Evolutionary conservation across 768 basidiomycete genomes (phyloP).

Genomic region (Lactifluus volemus): DNA sequence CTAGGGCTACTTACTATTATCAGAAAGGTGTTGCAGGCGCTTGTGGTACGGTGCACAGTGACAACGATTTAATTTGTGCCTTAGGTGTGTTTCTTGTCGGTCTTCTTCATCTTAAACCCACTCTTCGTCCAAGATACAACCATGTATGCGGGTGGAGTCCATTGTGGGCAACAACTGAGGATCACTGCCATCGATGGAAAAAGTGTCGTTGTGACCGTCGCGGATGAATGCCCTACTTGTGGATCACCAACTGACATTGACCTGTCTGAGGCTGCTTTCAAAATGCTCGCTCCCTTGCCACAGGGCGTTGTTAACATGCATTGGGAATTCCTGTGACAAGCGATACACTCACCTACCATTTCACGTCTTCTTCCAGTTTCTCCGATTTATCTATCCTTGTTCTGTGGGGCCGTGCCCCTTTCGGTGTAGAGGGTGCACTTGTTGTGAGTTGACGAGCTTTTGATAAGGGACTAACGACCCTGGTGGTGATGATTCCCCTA

Average conservation of each 20-base stretch:
- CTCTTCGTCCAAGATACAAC: conserved; percentile 33
- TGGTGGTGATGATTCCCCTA: conserved; percentile 31
- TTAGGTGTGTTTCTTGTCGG: conserved; percentile 36
- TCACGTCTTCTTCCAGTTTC: conserved; percentile 9
- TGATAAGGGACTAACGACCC: conserved; percentile 37
- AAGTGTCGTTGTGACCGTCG: conserved; percentile 55
- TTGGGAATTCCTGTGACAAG: conserved; percentile 22
- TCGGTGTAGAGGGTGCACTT: conserved; percentile 14
- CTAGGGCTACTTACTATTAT: conserved; percentile 35
- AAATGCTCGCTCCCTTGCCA: conserved; percentile 37
- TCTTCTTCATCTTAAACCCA: not conserved
- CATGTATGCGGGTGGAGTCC: conserved; percentile 41
- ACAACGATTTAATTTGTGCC: conserved; percentile 52
- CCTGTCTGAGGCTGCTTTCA: conserved; percentile 63
- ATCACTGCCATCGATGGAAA: conserved; percentile 60
- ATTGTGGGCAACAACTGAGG: conserved; percentile 58
- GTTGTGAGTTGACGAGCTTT: conserved; percentile 19
- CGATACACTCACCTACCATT: not conserved
- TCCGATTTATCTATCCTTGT: conserved; percentile 6
- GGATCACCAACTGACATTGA: conserved; percentile 56
- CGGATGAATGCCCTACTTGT: conserved; percentile 69
- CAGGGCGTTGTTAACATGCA: conserved; percentile 53
- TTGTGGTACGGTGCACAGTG: conserved; percentile 56
- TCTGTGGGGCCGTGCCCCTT: conserved; percentile 16
- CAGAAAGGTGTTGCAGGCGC: conserved; percentile 64